A percentile compares a stretch with the other conserved stretches of the same genome.
phyloP scores from a whole-genome alignment of 305 asterid species.

The Galium porrigens region DNA sequence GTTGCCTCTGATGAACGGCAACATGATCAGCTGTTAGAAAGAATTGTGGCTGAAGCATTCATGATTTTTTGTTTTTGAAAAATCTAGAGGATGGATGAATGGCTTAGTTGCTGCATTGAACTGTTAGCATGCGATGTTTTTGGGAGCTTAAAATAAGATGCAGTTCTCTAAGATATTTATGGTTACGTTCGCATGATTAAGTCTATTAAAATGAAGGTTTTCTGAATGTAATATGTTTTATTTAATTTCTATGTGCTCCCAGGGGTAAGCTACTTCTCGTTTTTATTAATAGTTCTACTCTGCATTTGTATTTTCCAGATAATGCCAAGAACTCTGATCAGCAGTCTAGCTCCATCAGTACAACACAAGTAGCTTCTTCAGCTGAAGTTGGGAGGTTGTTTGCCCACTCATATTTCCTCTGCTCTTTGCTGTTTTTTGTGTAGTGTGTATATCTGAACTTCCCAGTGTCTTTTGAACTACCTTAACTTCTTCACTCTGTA shows the following conservation, averaged over 20 bases:
- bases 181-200: not conserved
- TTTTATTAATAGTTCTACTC: conserved; percentile 17
- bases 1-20: not conserved
- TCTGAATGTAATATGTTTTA: not conserved
- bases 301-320: conserved; percentile 37
- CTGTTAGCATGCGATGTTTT: not conserved
- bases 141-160: not conserved
- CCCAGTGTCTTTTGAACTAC: conserved; percentile 1
- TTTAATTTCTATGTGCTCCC: conserved; percentile 12
- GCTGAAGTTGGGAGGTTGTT: conserved; percentile 53
- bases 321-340: conserved; percentile 44
- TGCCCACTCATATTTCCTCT: not conserved
- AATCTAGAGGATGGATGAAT: conserved; percentile 3
- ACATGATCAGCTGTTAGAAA: not conserved
- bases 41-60: not conserved
- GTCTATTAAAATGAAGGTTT: not conserved
- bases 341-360: conserved; percentile 36
- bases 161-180: not conserved
- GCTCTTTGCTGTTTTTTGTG: conserved; percentile 3
- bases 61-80: not conserved
- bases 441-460: conserved; percentile 3
- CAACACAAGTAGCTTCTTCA: conserved; percentile 34
- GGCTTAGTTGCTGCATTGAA: not conserved
- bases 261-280: conserved; percentile 14
- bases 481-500: not conserved